A percentile compares a stretch with the other conserved stretches of the same genome.
These are phyloP conservation scores for Aureobasidium sp. DNA, from an alignment of 2,329 filamentous ascomycete species.

Conservation along the genomic window DNA sequence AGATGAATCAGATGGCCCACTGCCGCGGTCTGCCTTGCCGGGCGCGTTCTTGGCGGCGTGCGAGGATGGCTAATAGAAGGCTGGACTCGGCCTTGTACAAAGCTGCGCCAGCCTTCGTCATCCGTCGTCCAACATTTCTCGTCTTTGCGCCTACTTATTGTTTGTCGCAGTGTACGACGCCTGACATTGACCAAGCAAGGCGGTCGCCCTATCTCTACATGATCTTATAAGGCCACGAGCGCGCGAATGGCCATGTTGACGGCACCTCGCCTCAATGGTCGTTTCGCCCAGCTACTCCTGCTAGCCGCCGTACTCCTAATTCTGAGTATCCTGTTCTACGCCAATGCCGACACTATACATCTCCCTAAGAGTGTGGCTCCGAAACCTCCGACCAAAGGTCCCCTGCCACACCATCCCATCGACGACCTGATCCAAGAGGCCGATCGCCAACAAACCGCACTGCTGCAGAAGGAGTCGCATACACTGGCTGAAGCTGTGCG, in stretches of 20 bases:
- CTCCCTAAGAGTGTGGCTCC: background rate
- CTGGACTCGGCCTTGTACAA: too few species aligned
- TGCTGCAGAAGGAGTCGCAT: conserved; percentile 33
- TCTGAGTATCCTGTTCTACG: conserved; percentile 2
- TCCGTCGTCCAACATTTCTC: too few species aligned
- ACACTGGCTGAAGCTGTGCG: conserved; percentile 34
- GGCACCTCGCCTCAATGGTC: conserved; percentile 10
- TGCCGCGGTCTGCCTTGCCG: too few species aligned
- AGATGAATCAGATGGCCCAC: too few species aligned
- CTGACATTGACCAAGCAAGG: too few species aligned
- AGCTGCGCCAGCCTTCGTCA: too few species aligned
- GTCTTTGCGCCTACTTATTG: too few species aligned
- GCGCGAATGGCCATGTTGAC: conserved; percentile 13
- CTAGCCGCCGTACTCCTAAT: conserved; percentile 1
- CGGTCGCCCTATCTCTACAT: too few species aligned
- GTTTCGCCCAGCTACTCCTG: conserved; percentile 13
- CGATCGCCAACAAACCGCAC: conserved; percentile 26
- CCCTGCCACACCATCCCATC: conserved; percentile 30
- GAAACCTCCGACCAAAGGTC: background rate
- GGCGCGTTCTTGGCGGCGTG: too few species aligned
- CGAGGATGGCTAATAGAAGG: too few species aligned
- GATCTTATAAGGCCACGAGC: too few species aligned
- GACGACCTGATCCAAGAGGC: conserved; percentile 32
- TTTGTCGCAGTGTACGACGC: too few species aligned
- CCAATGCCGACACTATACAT: conserved; percentile 2